Base-by-base conservation (phyloP, 805 yeast species). In the Lachancea sp. region DNA sequence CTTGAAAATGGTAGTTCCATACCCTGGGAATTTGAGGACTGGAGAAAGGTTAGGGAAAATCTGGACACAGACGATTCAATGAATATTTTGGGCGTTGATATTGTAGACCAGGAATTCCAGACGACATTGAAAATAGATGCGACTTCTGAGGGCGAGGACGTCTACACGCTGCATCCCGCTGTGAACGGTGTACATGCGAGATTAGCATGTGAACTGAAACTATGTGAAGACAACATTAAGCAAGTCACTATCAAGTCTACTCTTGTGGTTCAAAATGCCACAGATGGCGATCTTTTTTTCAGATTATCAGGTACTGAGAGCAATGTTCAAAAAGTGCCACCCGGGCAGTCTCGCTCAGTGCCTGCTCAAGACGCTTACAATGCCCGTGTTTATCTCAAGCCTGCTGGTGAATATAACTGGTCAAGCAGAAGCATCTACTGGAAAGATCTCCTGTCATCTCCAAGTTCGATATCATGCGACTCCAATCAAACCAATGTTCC, bases 11-110 rank as follows among this genome's bases (percentile, higher is more conserved):
- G 76, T 1, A 78, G 75, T 4, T 62, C 65, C 3, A 60, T 77
- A 3, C 83, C 86, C 1, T 93, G 98, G 97, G 81, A 89, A 34
- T 95, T 95, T 68, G 95, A 90, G 56, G 96, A 91, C 59, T 93
- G 98, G 97, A 73, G 86, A 49, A 73, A 74, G 26, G 76, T 89
- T 19, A 81, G 99, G 63, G 96, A 91, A 57, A 79, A 80, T 45
- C 67, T 90, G 45, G 81, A 78, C 49, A 77, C 83, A 3, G 83
- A 83, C 45, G 78, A 74, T 35, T 77, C 74, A 16, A 71, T 70
- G n/a, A 81, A 79, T 38, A 67, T 73, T 3, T 64, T 91, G 26
- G 88, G 85, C 0, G 71, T 90, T n/a, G 70, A 72, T 36, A 62
- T 90, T 19, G 36, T 75, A 2, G 80, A 71, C 33, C 73, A 85